Base-by-base conservation (phyloP, 2,329 filamentous ascomycete genomes). In the Cladosporium phlei region DNA sequence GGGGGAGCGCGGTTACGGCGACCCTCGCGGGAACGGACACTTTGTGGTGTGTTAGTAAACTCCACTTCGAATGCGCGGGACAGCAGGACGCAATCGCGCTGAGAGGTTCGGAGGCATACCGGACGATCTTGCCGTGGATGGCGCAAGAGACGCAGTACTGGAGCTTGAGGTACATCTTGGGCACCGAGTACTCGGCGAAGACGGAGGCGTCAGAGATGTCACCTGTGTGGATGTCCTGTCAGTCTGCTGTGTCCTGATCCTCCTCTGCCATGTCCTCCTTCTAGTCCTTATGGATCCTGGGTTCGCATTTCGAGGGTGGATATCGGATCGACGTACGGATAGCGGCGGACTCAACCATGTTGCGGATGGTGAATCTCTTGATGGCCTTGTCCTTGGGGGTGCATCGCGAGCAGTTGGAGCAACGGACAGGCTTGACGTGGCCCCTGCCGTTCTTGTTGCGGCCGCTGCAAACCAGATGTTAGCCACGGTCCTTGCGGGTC, bases 151-250 rank as follows among this genome's bases (percentile, higher is more conserved):
- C 93, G 76, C 93, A 98, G 88, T 98, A 98, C 82, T 98, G 93
- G 74, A 98, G 86, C 86, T 98, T 98, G 78, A 98, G 82, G 88
- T 98, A 98, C 94, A 98, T 98, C 88, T 98, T 98, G 78, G 93
- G 93, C 69, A 98, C 91, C 65, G 89, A 90, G 83, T 98, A 98
- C 80, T 98, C 93, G 69, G 86, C 75, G 79, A 97, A 98, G 76
- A 98, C 93, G 69, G 93, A 97, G 69, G 94, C 93, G 74, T 98
- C 93, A 62, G 90, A 96, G 79, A 98, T 98, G 88, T 98, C 93
- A 89, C 93, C 93, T 97, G 69, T 49, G 33, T 20, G 14, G n/a
- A 12, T 30, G 47, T 19, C 20, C 49, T 47, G 34, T 50, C 39
- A 55, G 56, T 39, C 20, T 27, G 22, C 34, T 45, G 9, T 40